A percentile compares a stretch with the other conserved stretches of the same genome.
Conservation (phyloP, 1,284 basidiomycete genomes). For the Spongispora temasekensis region DNA sequence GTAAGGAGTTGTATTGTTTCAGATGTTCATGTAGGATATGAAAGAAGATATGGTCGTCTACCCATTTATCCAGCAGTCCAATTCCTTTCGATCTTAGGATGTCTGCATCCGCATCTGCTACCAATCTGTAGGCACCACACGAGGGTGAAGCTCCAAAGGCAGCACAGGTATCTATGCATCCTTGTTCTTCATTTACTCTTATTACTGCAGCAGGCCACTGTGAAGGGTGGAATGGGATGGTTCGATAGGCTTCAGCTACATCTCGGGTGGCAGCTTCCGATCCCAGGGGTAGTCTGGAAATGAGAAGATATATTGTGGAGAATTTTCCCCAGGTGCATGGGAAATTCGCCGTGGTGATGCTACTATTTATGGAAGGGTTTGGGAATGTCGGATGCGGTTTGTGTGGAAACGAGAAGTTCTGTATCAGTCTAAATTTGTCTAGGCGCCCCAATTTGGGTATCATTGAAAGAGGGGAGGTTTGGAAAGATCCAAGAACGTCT, state of each 20-base stretch:
- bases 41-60: too few species aligned
- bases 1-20: background rate
- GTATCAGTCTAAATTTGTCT: conserved; percentile 1
- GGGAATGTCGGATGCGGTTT: fast-evolving
- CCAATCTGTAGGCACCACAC: background rate
- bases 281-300: background rate
- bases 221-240: background rate
- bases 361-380: background rate
- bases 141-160: background rate
- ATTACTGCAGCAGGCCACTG: conserved; percentile 4
- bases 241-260: conserved; percentile 1
- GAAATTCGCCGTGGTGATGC: background rate
- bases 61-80: fast-evolving
- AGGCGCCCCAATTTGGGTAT: background rate
- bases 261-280: background rate
- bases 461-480: conserved; percentile 4
- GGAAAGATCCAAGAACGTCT: background rate
- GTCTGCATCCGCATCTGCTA: background rate
- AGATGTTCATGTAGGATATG: too few species aligned
- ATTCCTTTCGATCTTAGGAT: background rate
- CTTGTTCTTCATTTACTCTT: background rate
- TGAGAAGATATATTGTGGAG: background rate
- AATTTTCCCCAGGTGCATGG: too few species aligned
- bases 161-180: background rate
- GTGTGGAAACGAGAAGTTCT: conserved; percentile 6